Evolutionary conservation across 2,329 filamentous ascomycete genomes (phyloP), one percentile per base, ranked within the genome.

Genomic region (Magnaporthiopsis incrustans): DNA sequence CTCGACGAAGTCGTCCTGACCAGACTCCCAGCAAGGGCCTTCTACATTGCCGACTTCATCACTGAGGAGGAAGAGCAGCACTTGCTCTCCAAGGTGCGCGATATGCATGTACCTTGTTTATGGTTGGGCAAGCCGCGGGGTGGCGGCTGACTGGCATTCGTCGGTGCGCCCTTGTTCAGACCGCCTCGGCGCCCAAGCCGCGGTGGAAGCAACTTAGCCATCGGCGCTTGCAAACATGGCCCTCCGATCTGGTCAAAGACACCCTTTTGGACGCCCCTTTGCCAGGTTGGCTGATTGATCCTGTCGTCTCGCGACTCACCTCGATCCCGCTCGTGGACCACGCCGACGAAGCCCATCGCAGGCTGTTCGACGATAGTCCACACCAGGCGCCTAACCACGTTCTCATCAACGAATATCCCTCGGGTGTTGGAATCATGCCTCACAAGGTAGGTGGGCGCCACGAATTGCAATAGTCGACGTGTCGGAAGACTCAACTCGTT

Each of bases 361-460:
- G 84, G 69, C 74, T 88, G 8, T 88, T 88, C 69, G 73, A 75
- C 25, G 73, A 80, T 26, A 91, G 92, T 62, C 90, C 91, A 6
- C 93, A 98, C 72, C 70, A 79, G 25, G 81, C 79, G 4, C 91
- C 94, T 3, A 99, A 98, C 70, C 95, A 98, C 76, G 91, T 96
- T 59, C 81, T 98, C 53, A 87, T 98, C 69, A 99, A 99, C 72
- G 93, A 97, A 74, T 99, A 98, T 74, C 82, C 82, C 1, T 86
- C 91, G 0, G 91, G 91, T 2, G 85, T 97, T 67, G 94, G 94
- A n/a, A 98, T 98, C 68, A 96, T 97, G 91, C 88, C 93, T 60
- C 94, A 98, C 74, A 95, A 97, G 79, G 72, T 74, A 67, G 67
- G 69, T 65, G 38, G 22, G 26, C 74, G 77, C 26, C 57, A 18